These are phyloP conservation scores for Lentinula boryana DNA, from an alignment of 768 basidiomycete genomes.

Conservation along the genomic window DNA sequence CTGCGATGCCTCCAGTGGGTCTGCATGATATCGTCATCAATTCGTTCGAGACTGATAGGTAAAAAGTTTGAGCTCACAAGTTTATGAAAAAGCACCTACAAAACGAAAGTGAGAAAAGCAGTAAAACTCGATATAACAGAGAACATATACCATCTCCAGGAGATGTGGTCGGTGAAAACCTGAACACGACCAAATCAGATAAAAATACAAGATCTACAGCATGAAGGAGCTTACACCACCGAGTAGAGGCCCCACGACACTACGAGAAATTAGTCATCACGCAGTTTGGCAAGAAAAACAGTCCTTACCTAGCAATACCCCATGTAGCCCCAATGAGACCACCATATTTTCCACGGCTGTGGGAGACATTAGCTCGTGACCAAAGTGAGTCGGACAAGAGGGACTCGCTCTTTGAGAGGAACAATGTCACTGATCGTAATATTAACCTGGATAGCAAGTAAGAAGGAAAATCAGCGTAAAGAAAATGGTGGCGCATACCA, in stretches of 20 bases:
- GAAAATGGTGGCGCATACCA: conserved; percentile 17
- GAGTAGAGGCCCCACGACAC: conserved; percentile 53
- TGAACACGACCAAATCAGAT: conserved; percentile 16
- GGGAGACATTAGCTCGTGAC: not conserved
- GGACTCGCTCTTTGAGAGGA: conserved; percentile 53
- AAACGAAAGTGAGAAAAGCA: not conserved
- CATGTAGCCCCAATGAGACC: conserved; percentile 77
- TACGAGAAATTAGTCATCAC: not conserved
- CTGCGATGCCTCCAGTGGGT: conserved; percentile 68
- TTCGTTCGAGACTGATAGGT: not conserved
- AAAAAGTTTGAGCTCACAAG: conserved; percentile 29
- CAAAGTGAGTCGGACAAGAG: not conserved
- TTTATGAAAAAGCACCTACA: conserved; percentile 32
- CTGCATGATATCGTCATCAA: conserved; percentile 24
- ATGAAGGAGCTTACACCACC: conserved; percentile 56
- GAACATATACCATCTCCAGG: conserved; percentile 61
- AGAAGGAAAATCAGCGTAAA: not conserved
- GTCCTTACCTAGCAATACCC: conserved; percentile 51
- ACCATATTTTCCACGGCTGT: conserved; percentile 64
- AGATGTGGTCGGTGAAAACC: conserved; percentile 68
- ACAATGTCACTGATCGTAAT: conserved; percentile 84
- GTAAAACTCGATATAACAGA: not conserved
- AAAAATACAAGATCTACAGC: not conserved
- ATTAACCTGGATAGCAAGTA: conserved; percentile 27
- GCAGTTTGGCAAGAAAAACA: not conserved